Evolutionary conservation across 805 yeast species (phyloP).

Genomic region (Metschnikowia gelsemii): DNA sequence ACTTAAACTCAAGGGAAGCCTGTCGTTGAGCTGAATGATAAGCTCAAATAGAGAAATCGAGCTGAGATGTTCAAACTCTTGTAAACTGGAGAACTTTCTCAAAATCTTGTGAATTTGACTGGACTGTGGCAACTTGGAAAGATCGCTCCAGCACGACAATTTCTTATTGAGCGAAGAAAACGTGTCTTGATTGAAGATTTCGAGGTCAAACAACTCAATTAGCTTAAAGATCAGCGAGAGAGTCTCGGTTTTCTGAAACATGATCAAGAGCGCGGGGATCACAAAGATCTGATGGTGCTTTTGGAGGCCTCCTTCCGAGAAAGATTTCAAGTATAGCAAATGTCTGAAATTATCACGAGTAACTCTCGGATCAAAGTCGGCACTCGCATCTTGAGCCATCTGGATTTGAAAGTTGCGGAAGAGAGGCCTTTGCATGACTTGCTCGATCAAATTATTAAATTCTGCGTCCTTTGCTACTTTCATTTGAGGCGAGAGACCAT

Average conservation of each 20-base stretch:
- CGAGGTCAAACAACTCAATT: slow-evolving; percentile 34
- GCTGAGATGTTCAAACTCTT: slow-evolving; percentile 37
- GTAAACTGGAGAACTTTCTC: slow-evolving; percentile 23
- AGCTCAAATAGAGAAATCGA: slow-evolving; percentile 34
- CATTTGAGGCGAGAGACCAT: slow-evolving; percentile 29
- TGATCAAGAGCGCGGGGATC: slow-evolving; percentile 35
- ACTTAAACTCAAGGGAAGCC: slow-evolving; percentile 42
- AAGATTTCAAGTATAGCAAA: slow-evolving; percentile 38
- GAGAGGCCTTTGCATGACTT: slow-evolving; percentile 31
- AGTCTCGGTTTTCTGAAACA: slow-evolving; percentile 27
- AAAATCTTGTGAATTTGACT: slow-evolving; percentile 25
- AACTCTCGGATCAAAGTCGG: background rate
- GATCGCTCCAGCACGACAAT: slow-evolving; percentile 31
- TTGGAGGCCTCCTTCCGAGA: slow-evolving; percentile 36
- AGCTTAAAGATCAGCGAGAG: slow-evolving; percentile 29
- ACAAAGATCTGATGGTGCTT: slow-evolving; percentile 42
- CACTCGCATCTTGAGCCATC: slow-evolving; percentile 16
- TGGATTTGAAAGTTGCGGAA: slow-evolving; percentile 24
- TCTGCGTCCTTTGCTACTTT: slow-evolving; percentile 34
- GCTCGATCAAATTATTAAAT: slow-evolving; percentile 28
- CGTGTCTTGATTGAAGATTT: slow-evolving; percentile 31
- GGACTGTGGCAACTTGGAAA: slow-evolving; percentile 21
- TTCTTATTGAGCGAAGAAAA: slow-evolving; percentile 26
- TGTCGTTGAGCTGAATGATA: slow-evolving; percentile 40
- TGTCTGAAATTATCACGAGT: slow-evolving; percentile 29